Percentiles rank a stretch among this genome's conserved stretches.
Conservation (phyloP, 2,329 filamentous ascomycete genomes). For the Calonectria pteridis region DNA sequence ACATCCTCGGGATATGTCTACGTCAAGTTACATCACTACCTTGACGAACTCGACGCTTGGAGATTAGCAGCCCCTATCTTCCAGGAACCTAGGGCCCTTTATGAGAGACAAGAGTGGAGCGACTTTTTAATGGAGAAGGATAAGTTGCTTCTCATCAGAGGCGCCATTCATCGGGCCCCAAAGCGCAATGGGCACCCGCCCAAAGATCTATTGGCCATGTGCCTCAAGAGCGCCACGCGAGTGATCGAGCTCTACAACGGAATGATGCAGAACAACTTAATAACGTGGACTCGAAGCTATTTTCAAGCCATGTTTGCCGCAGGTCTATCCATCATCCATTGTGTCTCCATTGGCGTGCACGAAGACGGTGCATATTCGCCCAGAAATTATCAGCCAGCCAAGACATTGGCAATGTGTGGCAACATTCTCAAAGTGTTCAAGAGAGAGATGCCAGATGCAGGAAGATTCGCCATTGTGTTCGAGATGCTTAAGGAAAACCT, state of each 20-base stretch:
- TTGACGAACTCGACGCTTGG: constrained; percentile 53
- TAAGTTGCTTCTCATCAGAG: constrained; percentile 53
- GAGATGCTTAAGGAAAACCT: constrained; percentile 28
- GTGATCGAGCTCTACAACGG: constrained; percentile 54
- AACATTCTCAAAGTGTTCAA: constrained; percentile 1
- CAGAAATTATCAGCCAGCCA: constrained; percentile 7
- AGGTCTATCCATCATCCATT: constrained; percentile 53
- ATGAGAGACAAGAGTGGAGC: constrained; percentile 59
- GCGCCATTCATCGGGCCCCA: constrained; percentile 55
- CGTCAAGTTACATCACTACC: constrained; percentile 44
- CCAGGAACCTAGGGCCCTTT: constrained; percentile 52
- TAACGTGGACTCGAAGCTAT: constrained; percentile 61
- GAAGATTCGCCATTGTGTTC: constrained; percentile 35
- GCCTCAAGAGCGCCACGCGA: constrained; percentile 50
- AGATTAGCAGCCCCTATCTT: constrained; percentile 49
- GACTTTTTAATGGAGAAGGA: constrained; percentile 57
- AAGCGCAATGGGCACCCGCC: constrained; percentile 50
- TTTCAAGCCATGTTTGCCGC: constrained; percentile 62
- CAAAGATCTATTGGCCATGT: constrained; percentile 47
- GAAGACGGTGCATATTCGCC: constrained; percentile 6
- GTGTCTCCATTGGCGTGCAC: constrained; percentile 30
- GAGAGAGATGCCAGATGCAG: constrained; percentile 34
- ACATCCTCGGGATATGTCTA: constrained; percentile 39
- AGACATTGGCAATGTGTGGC: constrained; percentile 7
- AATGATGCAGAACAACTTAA: constrained; percentile 50